Conservation (phyloP, 352 stramenopile genomes). For the Pythium utonaiense region DNA sequence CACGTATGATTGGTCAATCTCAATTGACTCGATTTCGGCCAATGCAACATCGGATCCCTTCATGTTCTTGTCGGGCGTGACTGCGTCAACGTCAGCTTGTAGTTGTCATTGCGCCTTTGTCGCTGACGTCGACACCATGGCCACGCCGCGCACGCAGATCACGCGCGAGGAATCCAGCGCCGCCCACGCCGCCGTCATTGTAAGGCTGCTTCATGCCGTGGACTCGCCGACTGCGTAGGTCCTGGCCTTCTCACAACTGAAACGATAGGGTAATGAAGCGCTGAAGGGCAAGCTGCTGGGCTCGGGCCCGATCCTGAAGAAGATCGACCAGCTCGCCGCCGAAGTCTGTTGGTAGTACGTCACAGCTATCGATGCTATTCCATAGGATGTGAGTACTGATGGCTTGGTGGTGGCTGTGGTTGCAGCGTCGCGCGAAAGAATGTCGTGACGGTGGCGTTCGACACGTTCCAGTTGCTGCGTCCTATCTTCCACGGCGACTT, state of each 20-base stretch:
- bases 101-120: not conserved
- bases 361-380: too few relatives aligned
- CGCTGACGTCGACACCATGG: not conserved
- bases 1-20: not conserved
- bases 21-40: not conserved
- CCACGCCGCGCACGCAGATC: slow-evolving; percentile 11
- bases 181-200: slow-evolving; percentile 24
- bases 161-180: slow-evolving; percentile 14
- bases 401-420: not conserved
- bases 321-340: slow-evolving; percentile 41
- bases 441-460: slow-evolving; percentile 42
- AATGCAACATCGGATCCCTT: not conserved
- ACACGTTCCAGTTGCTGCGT: slow-evolving; percentile 36
- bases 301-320: slow-evolving; percentile 46
- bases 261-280: slow-evolving; percentile 37
- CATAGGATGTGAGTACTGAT: not conserved
- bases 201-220: slow-evolving; percentile 5
- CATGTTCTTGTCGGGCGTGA: not conserved
- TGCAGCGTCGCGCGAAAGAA: slow-evolving; percentile 27
- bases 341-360: slow-evolving; percentile 35
- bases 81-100: not conserved
- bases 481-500: slow-evolving; percentile 43
- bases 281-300: slow-evolving; percentile 47
- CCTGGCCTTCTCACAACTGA: too few relatives aligned
- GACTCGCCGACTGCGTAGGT: too few relatives aligned